Conservation (phyloP, 2,329 filamentous ascomycete genomes). For the Paecilomyces sp. region DNA sequence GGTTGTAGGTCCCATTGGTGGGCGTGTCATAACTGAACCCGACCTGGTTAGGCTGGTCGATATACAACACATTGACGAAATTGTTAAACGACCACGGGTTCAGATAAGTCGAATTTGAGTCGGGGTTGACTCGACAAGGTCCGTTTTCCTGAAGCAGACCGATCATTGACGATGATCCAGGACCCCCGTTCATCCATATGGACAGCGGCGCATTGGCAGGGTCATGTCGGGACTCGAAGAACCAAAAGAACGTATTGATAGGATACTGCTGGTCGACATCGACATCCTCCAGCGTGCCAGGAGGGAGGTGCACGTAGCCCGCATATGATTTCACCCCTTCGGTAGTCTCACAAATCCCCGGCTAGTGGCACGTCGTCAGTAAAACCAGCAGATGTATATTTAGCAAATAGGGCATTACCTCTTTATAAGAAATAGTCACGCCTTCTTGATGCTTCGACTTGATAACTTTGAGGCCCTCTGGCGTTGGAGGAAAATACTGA, state of each 20-base stretch:
- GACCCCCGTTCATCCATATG: conserved; percentile 43
- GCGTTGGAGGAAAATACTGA: conserved; percentile 35
- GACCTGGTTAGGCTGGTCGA: conserved; percentile 58
- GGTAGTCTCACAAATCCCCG: conserved; percentile 51
- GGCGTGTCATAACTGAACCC: conserved; percentile 50
- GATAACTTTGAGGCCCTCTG: conserved; percentile 33
- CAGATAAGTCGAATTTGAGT: conserved; percentile 36
- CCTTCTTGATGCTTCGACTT: conserved; percentile 37
- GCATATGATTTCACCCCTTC: conserved; percentile 51
- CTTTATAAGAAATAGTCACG: conserved; percentile 40
- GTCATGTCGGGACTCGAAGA: conserved; percentile 48
- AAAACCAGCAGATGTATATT: background rate
- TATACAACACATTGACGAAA: conserved; percentile 58
- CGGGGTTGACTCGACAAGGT: conserved; percentile 36
- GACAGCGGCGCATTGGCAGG: conserved; percentile 37
- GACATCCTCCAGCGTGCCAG: conserved; percentile 33
- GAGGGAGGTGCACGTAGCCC: conserved; percentile 53
- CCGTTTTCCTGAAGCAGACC: conserved; percentile 38
- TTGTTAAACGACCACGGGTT: conserved; percentile 54
- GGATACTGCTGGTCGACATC: conserved; percentile 44
- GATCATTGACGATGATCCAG: conserved; percentile 38
- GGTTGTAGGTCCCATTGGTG: conserved; percentile 33
- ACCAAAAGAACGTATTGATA: conserved; percentile 61
- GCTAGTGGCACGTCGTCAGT: conserved; percentile 16
- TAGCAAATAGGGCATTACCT: conserved; percentile 22